Percentiles rank a stretch among this genome's conserved stretches.
Evolutionary conservation across 108 stramenopile species (phyloP).

Genomic region (Tribonema minus): DNA sequence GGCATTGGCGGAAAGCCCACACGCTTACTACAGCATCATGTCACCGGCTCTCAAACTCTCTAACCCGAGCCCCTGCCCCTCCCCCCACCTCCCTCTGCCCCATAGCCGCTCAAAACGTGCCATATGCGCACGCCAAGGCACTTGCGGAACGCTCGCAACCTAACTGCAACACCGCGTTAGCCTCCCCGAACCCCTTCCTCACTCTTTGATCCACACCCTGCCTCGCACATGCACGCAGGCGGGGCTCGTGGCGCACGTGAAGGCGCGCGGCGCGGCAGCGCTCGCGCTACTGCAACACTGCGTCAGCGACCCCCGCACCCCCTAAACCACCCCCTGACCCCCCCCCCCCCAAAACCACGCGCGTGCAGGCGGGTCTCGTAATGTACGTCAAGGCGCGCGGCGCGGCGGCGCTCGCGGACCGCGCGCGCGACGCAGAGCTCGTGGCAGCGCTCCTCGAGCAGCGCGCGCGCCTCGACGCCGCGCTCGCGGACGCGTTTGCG

Average conservation of each 20-base stretch:
- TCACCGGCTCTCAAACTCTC: too few species aligned
- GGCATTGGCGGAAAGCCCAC: too few species aligned
- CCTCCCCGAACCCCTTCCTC: too few species aligned
- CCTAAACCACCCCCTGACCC: neutral
- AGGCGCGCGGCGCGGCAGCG: constrained; percentile 1
- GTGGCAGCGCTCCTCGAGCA: constrained; percentile 57
- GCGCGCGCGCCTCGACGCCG: constrained; percentile 17
- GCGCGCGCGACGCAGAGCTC: neutral
- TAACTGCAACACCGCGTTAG: too few species aligned
- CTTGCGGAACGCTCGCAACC: too few species aligned
- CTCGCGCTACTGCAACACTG: neutral
- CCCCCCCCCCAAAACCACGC: neutral
- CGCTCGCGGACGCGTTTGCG: neutral
- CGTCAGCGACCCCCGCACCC: neutral
- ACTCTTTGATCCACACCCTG: neutral
- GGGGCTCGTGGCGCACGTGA: too few species aligned
- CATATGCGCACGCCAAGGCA: too few species aligned
- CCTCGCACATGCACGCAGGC: too few species aligned
- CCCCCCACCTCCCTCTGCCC: too few species aligned
- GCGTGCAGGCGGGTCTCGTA: neutral
- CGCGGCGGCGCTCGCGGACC: neutral
- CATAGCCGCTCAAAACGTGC: too few species aligned
- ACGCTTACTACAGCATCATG: too few species aligned
- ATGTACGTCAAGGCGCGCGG: neutral
- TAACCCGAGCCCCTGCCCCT: too few species aligned